Evolutionary conservation across 2,329 filamentous ascomycete species (phyloP).

Genomic region (Cordyceps militaris): DNA sequence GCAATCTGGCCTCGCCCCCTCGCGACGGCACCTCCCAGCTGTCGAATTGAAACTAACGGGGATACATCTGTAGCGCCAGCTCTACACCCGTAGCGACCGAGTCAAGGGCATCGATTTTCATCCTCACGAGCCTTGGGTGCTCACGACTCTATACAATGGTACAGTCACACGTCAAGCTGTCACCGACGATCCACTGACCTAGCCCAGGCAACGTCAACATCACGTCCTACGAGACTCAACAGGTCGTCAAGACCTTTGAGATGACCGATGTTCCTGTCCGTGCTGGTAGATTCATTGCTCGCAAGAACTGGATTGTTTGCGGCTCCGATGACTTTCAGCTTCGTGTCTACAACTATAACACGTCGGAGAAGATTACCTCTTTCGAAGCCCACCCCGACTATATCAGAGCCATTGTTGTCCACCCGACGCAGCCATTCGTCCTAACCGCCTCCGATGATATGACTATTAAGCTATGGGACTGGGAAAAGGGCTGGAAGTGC

Average conservation of each 20-base stretch:
- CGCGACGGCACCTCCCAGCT: neutral
- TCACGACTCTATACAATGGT: constrained; percentile 96
- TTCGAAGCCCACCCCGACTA: constrained; percentile 99
- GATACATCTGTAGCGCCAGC: constrained; percentile 29
- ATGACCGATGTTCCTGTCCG: constrained; percentile 96
- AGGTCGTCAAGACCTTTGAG: constrained; percentile 98
- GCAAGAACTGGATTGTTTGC: constrained; percentile 99
- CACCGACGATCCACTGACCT: neutral
- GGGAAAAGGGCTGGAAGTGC: constrained; percentile 98
- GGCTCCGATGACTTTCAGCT: constrained; percentile 86
- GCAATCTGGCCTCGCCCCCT: constrained; percentile 12
- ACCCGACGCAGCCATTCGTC: constrained; percentile 92
- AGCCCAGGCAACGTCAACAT: constrained; percentile 93
- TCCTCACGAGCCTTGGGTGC: constrained; percentile 90
- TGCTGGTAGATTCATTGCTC: constrained; percentile 89
- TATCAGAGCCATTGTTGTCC: constrained; percentile 91
- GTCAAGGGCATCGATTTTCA: constrained; percentile 98
- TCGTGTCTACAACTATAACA: constrained; percentile 98
- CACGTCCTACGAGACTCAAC: constrained; percentile 95
- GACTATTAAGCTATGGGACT: constrained; percentile 98
- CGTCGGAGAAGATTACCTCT: constrained; percentile 93
- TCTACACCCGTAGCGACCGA: constrained; percentile 77
- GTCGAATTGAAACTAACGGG: constrained; percentile 1
- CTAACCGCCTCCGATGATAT: constrained; percentile 96
- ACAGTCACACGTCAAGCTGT: constrained; percentile 26